These are phyloP conservation scores for Podospora australis DNA, from an alignment of 495 filamentous ascomycete species.

Conservation along the genomic window DNA sequence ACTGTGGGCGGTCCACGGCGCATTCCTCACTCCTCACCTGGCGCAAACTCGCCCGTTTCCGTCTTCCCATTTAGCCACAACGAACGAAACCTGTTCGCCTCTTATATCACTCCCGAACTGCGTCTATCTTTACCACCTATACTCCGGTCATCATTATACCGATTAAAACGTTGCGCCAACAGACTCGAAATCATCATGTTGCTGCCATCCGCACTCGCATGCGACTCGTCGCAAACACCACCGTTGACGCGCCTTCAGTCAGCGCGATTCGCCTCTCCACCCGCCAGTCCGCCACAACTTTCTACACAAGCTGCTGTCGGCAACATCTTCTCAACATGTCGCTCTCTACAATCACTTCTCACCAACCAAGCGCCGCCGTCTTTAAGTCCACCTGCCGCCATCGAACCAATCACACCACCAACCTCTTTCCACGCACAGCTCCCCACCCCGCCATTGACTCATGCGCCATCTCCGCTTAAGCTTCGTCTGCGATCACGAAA, in stretches of 20 bases:
- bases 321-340: conserved; percentile 62
- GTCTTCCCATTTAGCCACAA: conserved; percentile 12
- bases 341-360: conserved; percentile 64
- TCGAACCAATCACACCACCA: conserved; percentile 36
- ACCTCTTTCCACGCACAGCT: conserved; percentile 49
- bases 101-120: background rate
- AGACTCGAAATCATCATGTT: conserved; percentile 43
- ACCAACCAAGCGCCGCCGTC: conserved; percentile 35
- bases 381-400: conserved; percentile 23
- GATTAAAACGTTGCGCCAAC: background rate
- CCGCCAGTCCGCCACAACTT: conserved; percentile 55
- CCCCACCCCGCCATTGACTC: conserved; percentile 46
- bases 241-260: conserved; percentile 45
- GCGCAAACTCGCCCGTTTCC: background rate
- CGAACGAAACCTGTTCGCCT: background rate
- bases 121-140: background rate
- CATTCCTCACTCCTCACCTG: conserved; percentile 13
- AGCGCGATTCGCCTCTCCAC: conserved; percentile 55
- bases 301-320: conserved; percentile 46
- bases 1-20: background rate
- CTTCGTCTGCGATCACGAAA: conserved; percentile 43
- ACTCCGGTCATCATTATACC: background rate
- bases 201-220: conserved; percentile 63
- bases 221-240: conserved; percentile 53
- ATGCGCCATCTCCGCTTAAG: conserved; percentile 41